Base-by-base conservation (phyloP, 805 yeast species). In the Kuraishia piskuri region DNA sequence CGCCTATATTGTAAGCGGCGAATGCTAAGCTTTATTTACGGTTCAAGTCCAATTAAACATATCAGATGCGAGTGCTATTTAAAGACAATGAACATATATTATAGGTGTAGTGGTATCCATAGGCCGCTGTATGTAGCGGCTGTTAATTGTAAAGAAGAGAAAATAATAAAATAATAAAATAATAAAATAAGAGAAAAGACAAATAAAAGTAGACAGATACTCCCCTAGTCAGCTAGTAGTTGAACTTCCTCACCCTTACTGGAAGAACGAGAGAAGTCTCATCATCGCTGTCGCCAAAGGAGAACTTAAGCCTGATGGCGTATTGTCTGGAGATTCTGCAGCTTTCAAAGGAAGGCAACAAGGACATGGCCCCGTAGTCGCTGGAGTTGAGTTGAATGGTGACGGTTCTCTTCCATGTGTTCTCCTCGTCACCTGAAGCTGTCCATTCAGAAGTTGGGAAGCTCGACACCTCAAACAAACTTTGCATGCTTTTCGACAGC, bases 291-390 rank as follows among this genome's bases (percentile, higher is more conserved):
- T 31, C 17, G 4, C 40, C 58, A 20, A 53, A 52, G 5, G 54
- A 45, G n/a, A 61, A 45, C 2, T 53, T 52, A 5, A 63, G 52
- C 6, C 26, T 26, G 22, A 65, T 21, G 55, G 78, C 72, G 62
- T 85, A 84, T 19, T 76, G 64, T 61, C 90, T 72, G 3, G 84
- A 77, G n/a, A 83, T 71, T 52, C 80, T 66, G 64, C 90, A 85
- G 50, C 75, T 77, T 58, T 84, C 88, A 63, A 84, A 84, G 53
- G 75, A 75, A 1, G 90, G 90, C 22, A 81, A 63, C 53, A 85
- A 62, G 1, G 83, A 80, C 50, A 78, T 73, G 50, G 20, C 25
- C 9, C 25, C 21, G 49, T 22, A n/a, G 49, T 47, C 26, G 31
- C 25, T 47, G 49, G 25, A 25, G 31, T 47, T 31, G 8, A 47